Evolutionary conservation across 108 stramenopile species (phyloP), one percentile per base, ranked within the genome.

Genomic region (Aurantiochytrium sp.): DNA sequence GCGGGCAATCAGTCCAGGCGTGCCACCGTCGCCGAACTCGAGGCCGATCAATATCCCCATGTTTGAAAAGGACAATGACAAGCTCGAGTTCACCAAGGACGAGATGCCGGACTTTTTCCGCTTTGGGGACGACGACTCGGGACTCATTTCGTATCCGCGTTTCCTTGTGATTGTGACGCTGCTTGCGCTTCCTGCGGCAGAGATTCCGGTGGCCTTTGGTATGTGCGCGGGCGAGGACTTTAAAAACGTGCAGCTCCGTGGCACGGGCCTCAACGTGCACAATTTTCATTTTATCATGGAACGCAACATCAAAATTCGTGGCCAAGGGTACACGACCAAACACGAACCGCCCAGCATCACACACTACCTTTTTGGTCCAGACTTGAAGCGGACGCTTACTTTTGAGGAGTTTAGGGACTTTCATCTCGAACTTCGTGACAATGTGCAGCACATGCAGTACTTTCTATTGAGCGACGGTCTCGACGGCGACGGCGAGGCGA

Each of bases 181-280:
- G 45, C 51, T 83, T 12, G 76, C 76, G 18, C 76, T 83, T 12
- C 76, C 76, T 23, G 76, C 51, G n/a, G 76, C 76, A 6, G 76
- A 83, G 76, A 53, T 83, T 12, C 76, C 76, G 19, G 76, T 83
- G 6, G 76, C 76, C 45, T 83, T 53, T 53, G 49, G 76, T 6
- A 83, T 83, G 76, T 83, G 76, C 28, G 76, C 76, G n/a, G 76
- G 76, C n/a, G 76, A 83, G 51, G 76, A 83, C 51, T 83, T 83
- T 4, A 10, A 23, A 12, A 83, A 83, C 23, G 76, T 53, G 51
- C 76, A 53, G 76, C 51, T 83, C 19, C 76, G 76, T 6, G 51
- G 76, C 76, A 53, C 45, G 10, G 76, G 76, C 6, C 51, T 83
- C 49, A 83, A 83, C 5, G 76, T 83, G 23, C 76, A 83, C 23